These are phyloP conservation scores for Phytophthora boehmeriae DNA, from an alignment of 352 stramenopile species.

Conservation along the genomic window DNA sequence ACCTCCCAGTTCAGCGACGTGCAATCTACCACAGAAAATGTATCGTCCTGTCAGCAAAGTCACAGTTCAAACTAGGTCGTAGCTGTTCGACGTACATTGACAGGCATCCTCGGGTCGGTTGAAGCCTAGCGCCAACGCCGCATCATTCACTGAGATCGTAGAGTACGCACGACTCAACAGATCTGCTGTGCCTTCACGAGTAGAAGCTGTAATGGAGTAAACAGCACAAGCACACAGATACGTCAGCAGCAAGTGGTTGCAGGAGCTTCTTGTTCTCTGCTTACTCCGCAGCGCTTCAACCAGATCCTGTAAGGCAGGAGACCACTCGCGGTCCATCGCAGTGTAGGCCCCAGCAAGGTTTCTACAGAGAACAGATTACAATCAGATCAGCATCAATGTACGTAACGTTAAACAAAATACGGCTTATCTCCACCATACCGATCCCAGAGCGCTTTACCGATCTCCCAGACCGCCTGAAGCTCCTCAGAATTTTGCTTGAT, in stretches of 20 bases:
- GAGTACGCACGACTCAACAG: conserved; percentile 71
- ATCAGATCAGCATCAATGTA: background rate
- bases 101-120: conserved; percentile 42
- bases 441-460: conserved; percentile 72
- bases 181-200: conserved; percentile 50
- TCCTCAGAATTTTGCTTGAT: conserved; percentile 51
- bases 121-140: conserved; percentile 54
- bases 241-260: background rate
- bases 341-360: conserved; percentile 54
- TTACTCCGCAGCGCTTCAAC: conserved; percentile 54
- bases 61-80: no score
- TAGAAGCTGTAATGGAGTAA: conserved; percentile 45
- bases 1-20: conserved; percentile 55
- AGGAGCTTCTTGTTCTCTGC: conserved; percentile 8
- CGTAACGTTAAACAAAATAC: background rate
- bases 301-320: conserved; percentile 39
- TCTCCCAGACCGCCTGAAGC: conserved; percentile 56
- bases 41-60: no score
- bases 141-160: conserved; percentile 56
- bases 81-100: conserved; percentile 42
- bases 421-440: conserved; percentile 31
- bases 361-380: conserved; percentile 20
- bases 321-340: conserved; percentile 65
- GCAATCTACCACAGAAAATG: conserved; percentile 42
- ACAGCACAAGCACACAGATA: background rate